Evolutionary conservation across 768 basidiomycete genomes (phyloP).

Genomic region (Trametes sanguinea): DNA sequence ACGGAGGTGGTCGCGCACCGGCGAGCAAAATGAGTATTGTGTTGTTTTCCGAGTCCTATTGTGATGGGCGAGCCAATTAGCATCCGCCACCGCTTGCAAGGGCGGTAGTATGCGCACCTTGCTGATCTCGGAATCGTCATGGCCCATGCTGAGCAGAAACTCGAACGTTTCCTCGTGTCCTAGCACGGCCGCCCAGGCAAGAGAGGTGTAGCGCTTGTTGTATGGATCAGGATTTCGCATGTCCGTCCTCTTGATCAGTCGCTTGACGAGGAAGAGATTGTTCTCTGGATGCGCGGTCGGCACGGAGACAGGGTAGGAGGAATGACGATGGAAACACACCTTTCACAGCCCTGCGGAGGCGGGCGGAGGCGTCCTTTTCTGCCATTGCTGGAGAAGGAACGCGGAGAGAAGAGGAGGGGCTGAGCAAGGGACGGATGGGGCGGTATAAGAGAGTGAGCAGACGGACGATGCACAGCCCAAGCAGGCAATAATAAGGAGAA

Average conservation of each 20-base stretch:
- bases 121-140: conserved; percentile 92
- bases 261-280: conserved; percentile 89
- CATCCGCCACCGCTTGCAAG: neutral
- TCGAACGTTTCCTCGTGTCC: conserved; percentile 94
- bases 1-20: conserved; percentile 61
- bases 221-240: conserved; percentile 88
- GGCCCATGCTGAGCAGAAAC: conserved; percentile 80
- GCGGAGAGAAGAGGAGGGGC: conserved; percentile 21
- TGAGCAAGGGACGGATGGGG: conserved; percentile 22
- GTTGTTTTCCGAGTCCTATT: conserved; percentile 87
- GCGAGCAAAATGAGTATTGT: conserved; percentile 94
- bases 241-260: conserved; percentile 83
- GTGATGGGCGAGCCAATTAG: neutral
- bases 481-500: conserved; percentile 30
- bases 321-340: conserved; percentile 41
- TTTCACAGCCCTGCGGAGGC: conserved; percentile 80
- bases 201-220: conserved; percentile 75
- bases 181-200: conserved; percentile 89
- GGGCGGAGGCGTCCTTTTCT: conserved; percentile 75
- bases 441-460: conserved; percentile 24
- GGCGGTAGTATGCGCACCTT: conserved; percentile 52
- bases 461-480: conserved; percentile 27
- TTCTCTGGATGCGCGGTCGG: conserved; percentile 61
- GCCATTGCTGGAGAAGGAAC: conserved; percentile 55
- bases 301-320: neutral